A percentile compares a stretch with the other conserved stretches of the same genome.
Evolutionary conservation across 345 rosid species (phyloP).

Genomic region (Eutrema japonicum): DNA sequence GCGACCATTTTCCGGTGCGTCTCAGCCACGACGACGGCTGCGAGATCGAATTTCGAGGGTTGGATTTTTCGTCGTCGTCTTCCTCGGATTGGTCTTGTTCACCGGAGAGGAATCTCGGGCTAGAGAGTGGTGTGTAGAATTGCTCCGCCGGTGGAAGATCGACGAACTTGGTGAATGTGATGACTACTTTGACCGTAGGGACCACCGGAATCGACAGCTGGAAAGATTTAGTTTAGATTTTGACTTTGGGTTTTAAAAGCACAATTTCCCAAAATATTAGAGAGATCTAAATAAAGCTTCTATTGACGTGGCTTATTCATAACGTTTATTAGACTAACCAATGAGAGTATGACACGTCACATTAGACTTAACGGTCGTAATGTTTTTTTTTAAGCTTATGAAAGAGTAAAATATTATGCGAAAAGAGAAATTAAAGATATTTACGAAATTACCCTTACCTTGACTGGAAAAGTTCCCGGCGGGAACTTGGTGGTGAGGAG

Average conservation of each 20-base stretch:
- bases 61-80: conserved; percentile 50
- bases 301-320: conserved; percentile 23
- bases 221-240: conserved; percentile 35
- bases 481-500: conserved; percentile 94
- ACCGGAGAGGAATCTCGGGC: conserved; percentile 61
- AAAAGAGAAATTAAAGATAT: neutral
- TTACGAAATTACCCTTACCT: conserved; percentile 57
- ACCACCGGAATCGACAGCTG: conserved; percentile 99
- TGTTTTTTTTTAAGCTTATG: conserved; percentile 42
- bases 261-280: conserved; percentile 41
- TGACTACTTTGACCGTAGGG: conserved; percentile 92
- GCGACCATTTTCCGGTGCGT: conserved; percentile 50
- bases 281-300: conserved; percentile 24
- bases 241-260: conserved; percentile 32
- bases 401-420: conserved; percentile 19
- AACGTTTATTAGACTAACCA: neutral
- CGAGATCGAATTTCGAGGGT: conserved; percentile 38
- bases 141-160: conserved; percentile 78
- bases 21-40: conserved; percentile 61
- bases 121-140: conserved; percentile 92
- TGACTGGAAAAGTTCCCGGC: conserved; percentile 94
- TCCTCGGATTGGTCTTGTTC: conserved; percentile 39
- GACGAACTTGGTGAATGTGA: conserved; percentile 89
- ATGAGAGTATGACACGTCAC: conserved; percentile 11
- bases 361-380: conserved; percentile 37